phyloP scores from a whole-genome alignment of 164 flowering plant genomes.

The Macadamia tetraphylla region DNA sequence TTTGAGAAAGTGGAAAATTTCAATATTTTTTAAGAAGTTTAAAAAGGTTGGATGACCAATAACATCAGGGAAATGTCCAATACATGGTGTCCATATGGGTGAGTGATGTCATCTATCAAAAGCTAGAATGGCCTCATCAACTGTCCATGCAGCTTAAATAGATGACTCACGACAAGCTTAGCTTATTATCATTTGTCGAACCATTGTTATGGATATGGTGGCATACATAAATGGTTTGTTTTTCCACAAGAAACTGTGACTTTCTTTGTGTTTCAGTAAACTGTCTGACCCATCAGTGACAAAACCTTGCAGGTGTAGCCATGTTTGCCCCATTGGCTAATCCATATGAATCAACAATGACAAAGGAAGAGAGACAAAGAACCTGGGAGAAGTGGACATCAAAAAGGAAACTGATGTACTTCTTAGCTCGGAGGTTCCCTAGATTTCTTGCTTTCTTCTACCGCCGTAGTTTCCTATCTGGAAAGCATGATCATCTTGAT shows the following conservation, averaged over 20 bases:
- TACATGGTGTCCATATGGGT: too few species aligned
- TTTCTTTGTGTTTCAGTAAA: background rate
- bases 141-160: too few species aligned
- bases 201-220: too few species aligned
- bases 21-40: too few species aligned
- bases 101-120: too few species aligned
- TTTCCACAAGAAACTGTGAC: background rate
- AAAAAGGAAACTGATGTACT: conserved; percentile 63
- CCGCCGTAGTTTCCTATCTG: conserved; percentile 69
- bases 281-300: background rate
- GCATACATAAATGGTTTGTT: too few species aligned
- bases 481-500: conserved; percentile 64
- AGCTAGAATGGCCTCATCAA: too few species aligned
- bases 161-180: too few species aligned
- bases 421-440: conserved; percentile 73
- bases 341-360: conserved; percentile 86
- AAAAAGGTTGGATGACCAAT: too few species aligned
- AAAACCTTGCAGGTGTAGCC: conserved; percentile 67
- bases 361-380: conserved; percentile 61
- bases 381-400: conserved; percentile 73
- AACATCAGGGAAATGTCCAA: too few species aligned
- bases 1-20: too few species aligned
- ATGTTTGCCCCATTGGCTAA: conserved; percentile 78
- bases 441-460: conserved; percentile 57
- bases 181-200: too few species aligned